Conservation (phyloP, 2,329 filamentous ascomycete species). For the Nemania serpens region DNA sequence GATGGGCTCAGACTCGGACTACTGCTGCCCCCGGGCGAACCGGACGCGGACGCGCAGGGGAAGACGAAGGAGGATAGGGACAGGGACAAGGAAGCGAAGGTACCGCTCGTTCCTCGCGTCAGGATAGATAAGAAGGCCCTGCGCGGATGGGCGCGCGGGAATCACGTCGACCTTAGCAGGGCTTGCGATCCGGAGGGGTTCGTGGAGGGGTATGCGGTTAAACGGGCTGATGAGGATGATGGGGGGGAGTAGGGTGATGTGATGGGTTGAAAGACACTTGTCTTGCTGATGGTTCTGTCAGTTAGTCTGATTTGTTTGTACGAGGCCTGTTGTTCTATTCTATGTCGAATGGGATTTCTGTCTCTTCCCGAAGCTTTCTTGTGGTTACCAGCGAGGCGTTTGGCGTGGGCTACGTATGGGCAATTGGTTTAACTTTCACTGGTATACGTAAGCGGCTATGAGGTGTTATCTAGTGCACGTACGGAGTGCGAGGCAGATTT, state of each 20-base stretch:
- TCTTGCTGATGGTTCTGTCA: too few relatives aligned
- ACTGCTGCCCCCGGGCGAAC: too few relatives aligned
- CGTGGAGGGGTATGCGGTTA: constrained; percentile 66
- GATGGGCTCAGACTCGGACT: too few relatives aligned
- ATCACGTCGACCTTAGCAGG: constrained; percentile 66
- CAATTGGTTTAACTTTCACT: too few relatives aligned
- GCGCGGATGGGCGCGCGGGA: constrained; percentile 66
- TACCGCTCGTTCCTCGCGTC: constrained; percentile 50
- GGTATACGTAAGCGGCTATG: too few relatives aligned
- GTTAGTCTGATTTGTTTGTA: too few relatives aligned
- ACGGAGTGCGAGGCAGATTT: too few relatives aligned
- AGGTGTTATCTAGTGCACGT: too few relatives aligned
- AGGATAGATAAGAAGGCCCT: constrained; percentile 61
- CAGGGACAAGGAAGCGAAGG: constrained; percentile 14
- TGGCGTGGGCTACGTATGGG: too few relatives aligned
- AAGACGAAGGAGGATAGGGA: constrained; percentile 35
- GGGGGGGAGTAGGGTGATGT: constrained; percentile 8
- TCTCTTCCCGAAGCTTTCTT: neutral
- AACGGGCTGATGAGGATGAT: constrained; percentile 42
- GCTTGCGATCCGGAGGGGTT: constrained; percentile 79
- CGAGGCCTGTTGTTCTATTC: too few relatives aligned
- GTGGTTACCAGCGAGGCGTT: neutral
- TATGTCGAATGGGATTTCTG: too few relatives aligned
- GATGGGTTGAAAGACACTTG: neutral
- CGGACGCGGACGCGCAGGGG: constrained; percentile 26